Evolutionary conservation across 768 basidiomycete species (phyloP), one percentile per base, ranked within the genome.

Genomic region (Coprinopsis strossmayeri): DNA sequence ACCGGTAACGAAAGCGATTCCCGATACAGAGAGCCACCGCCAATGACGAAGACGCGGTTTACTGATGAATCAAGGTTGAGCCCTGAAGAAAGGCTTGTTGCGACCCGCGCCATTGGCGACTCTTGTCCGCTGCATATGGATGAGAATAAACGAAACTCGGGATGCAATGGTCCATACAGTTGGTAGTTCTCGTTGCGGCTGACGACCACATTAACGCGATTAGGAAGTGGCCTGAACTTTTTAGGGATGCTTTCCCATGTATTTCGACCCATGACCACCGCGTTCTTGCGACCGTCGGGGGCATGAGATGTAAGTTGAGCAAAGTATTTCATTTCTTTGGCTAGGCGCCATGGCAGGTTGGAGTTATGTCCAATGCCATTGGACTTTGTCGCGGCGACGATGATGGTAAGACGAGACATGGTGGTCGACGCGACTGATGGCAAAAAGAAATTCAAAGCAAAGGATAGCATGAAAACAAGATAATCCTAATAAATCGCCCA

Each of bases 191-290:
- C 35, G 55, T 82, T 79, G 42, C 76, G 72, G 64, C 80, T 84
- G 51, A 94, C 66, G 49, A 99, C 81, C 21, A 94, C 62, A 60
- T 98, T 99, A 47, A 76, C 48, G 43, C 96, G 74, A 37, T 75
- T 77, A 34, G 76, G 70, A 17, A 99, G 74, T 3, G 96, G 96
- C 53, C 87, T 74, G 67, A 86, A 88, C 62, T 82, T 88, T 17
- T 60, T 54, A 5, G 96, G 95, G 47, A 99, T 97, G 62, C 90
- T 90, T 68, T 97, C 92, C 96, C 96, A 99, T 12, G 93, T 95
- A 59, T 89, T 92, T 48, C 95, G 77, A 11, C 96, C 96, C 95
- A 99, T 97, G 48, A 97, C 69, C 17, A 97, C 84, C 1, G 78
- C 81, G 65, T 97, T 98, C 50, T 62, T 68, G 38, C 59, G 61